Conservation (phyloP, 1,139 yeast species). For the Pichia sp. region DNA sequence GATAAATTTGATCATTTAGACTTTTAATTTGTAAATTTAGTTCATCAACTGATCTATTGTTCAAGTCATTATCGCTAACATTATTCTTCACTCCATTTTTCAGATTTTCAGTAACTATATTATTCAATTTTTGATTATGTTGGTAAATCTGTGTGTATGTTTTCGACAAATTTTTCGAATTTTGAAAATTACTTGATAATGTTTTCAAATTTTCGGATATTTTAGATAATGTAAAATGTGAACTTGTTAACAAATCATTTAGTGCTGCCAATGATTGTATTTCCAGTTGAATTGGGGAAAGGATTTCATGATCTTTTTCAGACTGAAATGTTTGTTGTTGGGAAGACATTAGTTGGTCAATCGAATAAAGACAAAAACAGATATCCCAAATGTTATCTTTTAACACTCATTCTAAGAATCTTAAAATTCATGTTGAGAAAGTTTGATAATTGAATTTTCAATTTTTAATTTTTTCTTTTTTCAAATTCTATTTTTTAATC, state of each 20-base stretch:
- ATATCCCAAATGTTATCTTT: too few relatives aligned
- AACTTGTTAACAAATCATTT: background rate
- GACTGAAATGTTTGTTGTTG: background rate
- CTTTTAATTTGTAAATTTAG: background rate
- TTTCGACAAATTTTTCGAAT: slow-evolving; percentile 5
- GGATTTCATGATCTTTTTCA: background rate
- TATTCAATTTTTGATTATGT: slow-evolving; percentile 1
- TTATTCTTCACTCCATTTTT: background rate
- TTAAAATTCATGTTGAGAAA: background rate
- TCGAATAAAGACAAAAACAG: too few relatives aligned
- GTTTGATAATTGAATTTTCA: background rate
- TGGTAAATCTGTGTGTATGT: slow-evolving; percentile 9
- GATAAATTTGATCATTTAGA: background rate
- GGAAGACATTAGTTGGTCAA: background rate
- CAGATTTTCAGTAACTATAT: background rate
- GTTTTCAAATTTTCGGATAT: slow-evolving; percentile 1
- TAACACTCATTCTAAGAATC: background rate
- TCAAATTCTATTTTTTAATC: too few relatives aligned
- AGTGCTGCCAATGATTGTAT: background rate
- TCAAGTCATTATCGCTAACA: background rate
- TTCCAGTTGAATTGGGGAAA: slow-evolving; percentile 1
- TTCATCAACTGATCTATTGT: background rate
- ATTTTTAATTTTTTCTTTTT: background rate
- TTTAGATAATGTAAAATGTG: background rate
- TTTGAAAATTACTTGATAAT: background rate